phyloP scores from a whole-genome alignment of 2,329 filamentous ascomycete genomes.

The Nigrograna mackinnonii region DNA sequence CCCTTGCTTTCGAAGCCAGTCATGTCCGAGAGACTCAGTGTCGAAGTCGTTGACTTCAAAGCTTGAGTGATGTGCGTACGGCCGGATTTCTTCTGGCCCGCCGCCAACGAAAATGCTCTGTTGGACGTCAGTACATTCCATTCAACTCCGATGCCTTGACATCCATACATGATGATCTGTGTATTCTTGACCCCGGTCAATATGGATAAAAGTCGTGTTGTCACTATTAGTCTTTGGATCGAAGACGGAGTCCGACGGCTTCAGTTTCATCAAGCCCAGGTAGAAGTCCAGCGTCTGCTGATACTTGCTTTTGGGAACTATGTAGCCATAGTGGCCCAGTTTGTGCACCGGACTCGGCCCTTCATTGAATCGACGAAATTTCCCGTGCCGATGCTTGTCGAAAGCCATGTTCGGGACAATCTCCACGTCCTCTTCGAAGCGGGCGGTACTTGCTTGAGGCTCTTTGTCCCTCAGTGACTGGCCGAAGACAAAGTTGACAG shows the following conservation, averaged over 20 bases:
- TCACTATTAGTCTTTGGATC: conserved; percentile 4
- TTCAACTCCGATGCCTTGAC: no score
- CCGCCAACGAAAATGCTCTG: no score
- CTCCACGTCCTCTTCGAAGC: neutral
- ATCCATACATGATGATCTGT: conserved; percentile 57
- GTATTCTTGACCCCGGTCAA: conserved; percentile 53
- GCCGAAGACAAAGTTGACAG: neutral
- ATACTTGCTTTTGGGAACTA: neutral
- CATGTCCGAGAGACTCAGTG: conserved; percentile 4
- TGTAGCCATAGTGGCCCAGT: neutral
- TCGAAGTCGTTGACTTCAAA: conserved; percentile 4
- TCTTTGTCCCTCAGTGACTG: neutral
- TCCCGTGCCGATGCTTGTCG: neutral
- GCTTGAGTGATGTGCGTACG: neutral
- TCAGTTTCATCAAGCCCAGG: neutral
- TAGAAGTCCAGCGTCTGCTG: neutral
- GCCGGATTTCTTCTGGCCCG: no score
- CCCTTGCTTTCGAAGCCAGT: conserved; percentile 7
- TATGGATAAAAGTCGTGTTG: conserved; percentile 49
- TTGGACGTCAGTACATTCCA: no score
- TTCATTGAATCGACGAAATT: neutral
- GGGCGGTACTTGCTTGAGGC: neutral
- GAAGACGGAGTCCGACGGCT: neutral
- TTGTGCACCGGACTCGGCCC: neutral
- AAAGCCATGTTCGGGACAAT: no score